Base-by-base conservation (phyloP, 2,329 filamentous ascomycete genomes). In the Monosporascus sp. region DNA sequence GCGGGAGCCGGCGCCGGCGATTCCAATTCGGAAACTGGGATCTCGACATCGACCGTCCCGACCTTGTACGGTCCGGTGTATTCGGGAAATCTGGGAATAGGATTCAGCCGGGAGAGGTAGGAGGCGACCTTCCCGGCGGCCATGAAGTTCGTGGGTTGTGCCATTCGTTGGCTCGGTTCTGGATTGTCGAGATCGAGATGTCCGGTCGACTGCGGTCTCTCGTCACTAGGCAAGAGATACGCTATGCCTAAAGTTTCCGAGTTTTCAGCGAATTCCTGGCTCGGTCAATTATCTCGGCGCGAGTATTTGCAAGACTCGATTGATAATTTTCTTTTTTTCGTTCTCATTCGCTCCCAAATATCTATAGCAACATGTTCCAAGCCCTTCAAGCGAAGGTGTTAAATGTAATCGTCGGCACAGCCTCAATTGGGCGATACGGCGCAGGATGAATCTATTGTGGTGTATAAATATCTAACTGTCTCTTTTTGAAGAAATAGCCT, bases 41-140 rank as follows among this genome's bases (percentile, higher is more conserved):
- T 82, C 72, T 96, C 90, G 58, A 93, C 78, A 63, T 95, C 90
- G 59, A 90, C 76, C 2, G 86, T 89, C 57, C 89, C 90, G 54
- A 94, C 89, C 62, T 84, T 83, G 74, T 90, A 85, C 0, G 88
- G 86, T 0, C 89, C 90, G 1, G 85, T 85, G 65, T 91, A 93
- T 4, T 83, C 74, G 4, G 89, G 86, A 53, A 95, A 91, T 1
- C 77, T 70, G 1, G 89, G 89, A 5, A 90, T 74, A 1, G 87
- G 87, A 62, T 80, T 89, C 60, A 89, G 70, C 45, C 74, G 74
- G 15, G 79, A 76, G n/a, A 82, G 63, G 55, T 78, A 74, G 9
- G 74, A 70, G 46, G 72, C 68, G 63, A 80, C 70, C 61, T 72
- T 75, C 53, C 70, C 53, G 60, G 62, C 50, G 18, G 62, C 62